These are phyloP conservation scores for Diplocarpon mali DNA, from an alignment of 2,329 filamentous ascomycete genomes.

Conservation along the genomic window DNA sequence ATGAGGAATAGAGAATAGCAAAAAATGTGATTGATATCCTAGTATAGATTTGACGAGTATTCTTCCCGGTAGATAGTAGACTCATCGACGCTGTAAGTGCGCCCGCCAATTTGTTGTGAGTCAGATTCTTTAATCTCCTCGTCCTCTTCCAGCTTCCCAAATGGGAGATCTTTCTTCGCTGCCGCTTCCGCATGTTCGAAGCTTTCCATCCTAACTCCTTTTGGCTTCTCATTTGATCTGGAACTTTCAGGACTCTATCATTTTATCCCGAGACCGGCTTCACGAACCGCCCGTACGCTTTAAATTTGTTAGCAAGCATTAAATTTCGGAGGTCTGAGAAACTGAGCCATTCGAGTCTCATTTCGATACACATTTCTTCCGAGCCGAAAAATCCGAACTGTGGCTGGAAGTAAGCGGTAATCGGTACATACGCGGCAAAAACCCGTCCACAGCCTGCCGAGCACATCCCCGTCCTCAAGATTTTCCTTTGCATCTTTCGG, in stretches of 20 bases:
- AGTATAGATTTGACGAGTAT: too few species aligned
- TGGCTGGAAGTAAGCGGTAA: too few species aligned
- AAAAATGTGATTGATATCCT: slow-evolving; percentile 3
- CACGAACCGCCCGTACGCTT: slow-evolving; percentile 49
- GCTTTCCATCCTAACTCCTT: slow-evolving; percentile 37
- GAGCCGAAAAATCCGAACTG: too few species aligned
- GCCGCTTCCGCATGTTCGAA: slow-evolving; percentile 30
- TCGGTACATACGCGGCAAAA: slow-evolving; percentile 34
- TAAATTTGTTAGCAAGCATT: too few species aligned
- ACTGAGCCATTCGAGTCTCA: too few species aligned
- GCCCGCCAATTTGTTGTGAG: neutral
- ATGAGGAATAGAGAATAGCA: neutral
- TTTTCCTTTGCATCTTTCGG: slow-evolving; percentile 45
- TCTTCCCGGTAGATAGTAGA: neutral
- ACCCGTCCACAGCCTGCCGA: slow-evolving; percentile 41
- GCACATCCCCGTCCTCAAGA: slow-evolving; percentile 32
- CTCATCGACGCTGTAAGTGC: neutral
- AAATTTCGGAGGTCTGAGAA: too few species aligned
- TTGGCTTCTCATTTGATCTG: slow-evolving; percentile 44
- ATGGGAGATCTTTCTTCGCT: slow-evolving; percentile 36
- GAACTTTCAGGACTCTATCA: slow-evolving; percentile 29
- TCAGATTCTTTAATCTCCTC: slow-evolving; percentile 25
- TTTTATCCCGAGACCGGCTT: slow-evolving; percentile 20
- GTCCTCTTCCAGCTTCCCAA: slow-evolving; percentile 37
- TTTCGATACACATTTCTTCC: too few species aligned